Base-by-base conservation (phyloP, 1,284 basidiomycete genomes). In the Ustilago crameri region DNA sequence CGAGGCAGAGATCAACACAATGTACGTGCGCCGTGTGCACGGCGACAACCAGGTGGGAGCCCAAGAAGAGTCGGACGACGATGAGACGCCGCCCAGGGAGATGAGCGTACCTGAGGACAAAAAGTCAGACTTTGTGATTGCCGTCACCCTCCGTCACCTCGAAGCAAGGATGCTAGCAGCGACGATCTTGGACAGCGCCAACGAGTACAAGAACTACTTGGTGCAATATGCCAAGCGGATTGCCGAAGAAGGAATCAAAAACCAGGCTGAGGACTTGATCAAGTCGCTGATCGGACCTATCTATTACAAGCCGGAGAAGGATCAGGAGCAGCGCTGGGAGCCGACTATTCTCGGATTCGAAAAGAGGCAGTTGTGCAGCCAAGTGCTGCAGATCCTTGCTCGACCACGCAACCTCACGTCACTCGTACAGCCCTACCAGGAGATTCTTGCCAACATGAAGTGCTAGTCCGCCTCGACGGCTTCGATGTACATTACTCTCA, bases 141-240 rank as follows among this genome's bases (percentile, higher is more conserved):
- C 74, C 5, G 71, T 75, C 7, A 74, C 78, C 12, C 45, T 82
- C 27, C 69, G 78, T 14, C 81, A 83, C 43, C 67, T 80, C 23
- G 81, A 83, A 48, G 75, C 70, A 55, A 54, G 80, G n/a, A 65
- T 83, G 60, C 40, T 48, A 24, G 81, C 79, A 2, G 80, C 80
- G 1, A 55, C 54, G 24, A 55, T 83, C n/a, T 62, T 83, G 20
- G 76, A 73, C n/a, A 80, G 77, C 37, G 51, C 66, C 22, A 51
- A 37, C 58, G 81, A 83, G 66, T 82, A 77, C 70, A 74, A 72
- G 44, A 59, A 70, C 37, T 47, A 71, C 17, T 40, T 83, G 43
- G 48, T 62, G 35, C 46, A 59, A 8, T 81, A 81, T n/a, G 76
- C 78, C 49, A 67, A 71, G 37, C 57, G 69, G 41, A 62, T 83